These are phyloP conservation scores for Cryptococcus wingfieldii DNA, from an alignment of 1,284 basidiomycete genomes.

Conservation along the genomic window DNA sequence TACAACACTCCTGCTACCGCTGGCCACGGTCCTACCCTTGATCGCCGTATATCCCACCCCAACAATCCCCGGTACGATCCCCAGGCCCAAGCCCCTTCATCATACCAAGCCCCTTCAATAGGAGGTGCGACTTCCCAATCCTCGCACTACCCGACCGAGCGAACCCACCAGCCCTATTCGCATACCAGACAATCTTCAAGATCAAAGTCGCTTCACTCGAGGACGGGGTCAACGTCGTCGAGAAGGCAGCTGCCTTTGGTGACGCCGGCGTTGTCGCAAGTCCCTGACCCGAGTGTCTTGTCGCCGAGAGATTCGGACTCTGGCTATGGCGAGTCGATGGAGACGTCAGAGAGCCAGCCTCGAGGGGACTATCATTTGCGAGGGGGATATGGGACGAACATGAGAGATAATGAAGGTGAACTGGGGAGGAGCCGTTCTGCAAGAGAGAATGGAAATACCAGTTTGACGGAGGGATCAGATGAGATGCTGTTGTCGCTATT, in stretches of 20 bases:
- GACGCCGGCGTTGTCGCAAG: background rate
- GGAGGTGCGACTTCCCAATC: background rate
- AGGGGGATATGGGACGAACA: background rate
- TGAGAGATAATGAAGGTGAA: constrained; percentile 1
- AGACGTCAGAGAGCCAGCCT: constrained; percentile 4
- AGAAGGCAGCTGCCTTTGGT: too few relatives aligned
- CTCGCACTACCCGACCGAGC: background rate
- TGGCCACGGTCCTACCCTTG: constrained; percentile 6
- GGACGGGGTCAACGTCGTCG: too few relatives aligned
- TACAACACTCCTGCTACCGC: constrained; percentile 11
- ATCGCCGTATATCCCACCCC: constrained; percentile 3
- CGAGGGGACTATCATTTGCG: constrained; percentile 2
- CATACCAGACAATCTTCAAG: background rate
- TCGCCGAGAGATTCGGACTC: constrained; percentile 6
- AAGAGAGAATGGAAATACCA: constrained; percentile 16
- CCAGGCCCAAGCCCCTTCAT: too few relatives aligned
- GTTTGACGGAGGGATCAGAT: constrained; percentile 51
- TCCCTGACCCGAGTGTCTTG: constrained; percentile 1
- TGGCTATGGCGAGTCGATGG: background rate
- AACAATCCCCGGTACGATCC: background rate
- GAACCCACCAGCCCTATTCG: background rate
- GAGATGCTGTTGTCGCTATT: constrained; percentile 76
- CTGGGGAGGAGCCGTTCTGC: background rate
- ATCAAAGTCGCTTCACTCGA: too few relatives aligned
- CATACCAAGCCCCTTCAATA: too few relatives aligned